Conservation (phyloP, 768 basidiomycete genomes). For the Suillus variegatus region DNA sequence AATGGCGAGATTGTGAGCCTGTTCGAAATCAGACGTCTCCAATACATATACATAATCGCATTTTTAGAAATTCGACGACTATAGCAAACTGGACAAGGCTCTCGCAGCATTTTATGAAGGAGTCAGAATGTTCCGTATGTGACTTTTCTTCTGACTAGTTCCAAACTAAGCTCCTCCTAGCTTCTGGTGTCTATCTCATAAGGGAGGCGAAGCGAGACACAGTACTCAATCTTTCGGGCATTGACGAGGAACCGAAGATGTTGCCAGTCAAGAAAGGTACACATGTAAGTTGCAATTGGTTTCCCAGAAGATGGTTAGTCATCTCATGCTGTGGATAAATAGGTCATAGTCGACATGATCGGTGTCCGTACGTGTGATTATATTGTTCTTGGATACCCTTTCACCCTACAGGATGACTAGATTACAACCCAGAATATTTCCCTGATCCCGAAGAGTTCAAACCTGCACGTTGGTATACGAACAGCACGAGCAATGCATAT, state of each 20-base stretch:
- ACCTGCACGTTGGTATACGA: slow-evolving; percentile 39
- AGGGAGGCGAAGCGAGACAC: slow-evolving; percentile 32
- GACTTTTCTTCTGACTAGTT: not conserved
- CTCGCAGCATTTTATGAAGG: slow-evolving; percentile 34
- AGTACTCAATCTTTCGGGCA: slow-evolving; percentile 19
- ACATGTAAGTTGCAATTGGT: slow-evolving; percentile 12
- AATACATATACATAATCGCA: not conserved
- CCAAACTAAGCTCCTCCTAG: slow-evolving; percentile 15
- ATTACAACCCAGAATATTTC: slow-evolving; percentile 38
- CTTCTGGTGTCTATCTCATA: slow-evolving; percentile 30
- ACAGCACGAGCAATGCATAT: slow-evolving; percentile 10
- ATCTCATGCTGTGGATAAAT: not conserved
- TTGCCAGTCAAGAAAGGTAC: slow-evolving; percentile 26
- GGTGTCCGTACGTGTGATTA: slow-evolving; percentile 26
- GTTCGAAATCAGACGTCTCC: not conserved
- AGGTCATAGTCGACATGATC: slow-evolving; percentile 32
- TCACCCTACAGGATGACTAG: slow-evolving; percentile 28
- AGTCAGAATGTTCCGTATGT: slow-evolving; percentile 35
- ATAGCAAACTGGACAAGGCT: slow-evolving; percentile 30
- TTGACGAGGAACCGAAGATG: slow-evolving; percentile 16
- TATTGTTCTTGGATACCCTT: not conserved
- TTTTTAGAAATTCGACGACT: slow-evolving; percentile 24
- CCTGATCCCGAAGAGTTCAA: slow-evolving; percentile 37
- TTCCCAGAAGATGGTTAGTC: not conserved
- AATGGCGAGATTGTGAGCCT: slow-evolving; percentile 17